phyloP scores from a whole-genome alignment of 768 basidiomycete species.

The Tricholomella constricta region DNA sequence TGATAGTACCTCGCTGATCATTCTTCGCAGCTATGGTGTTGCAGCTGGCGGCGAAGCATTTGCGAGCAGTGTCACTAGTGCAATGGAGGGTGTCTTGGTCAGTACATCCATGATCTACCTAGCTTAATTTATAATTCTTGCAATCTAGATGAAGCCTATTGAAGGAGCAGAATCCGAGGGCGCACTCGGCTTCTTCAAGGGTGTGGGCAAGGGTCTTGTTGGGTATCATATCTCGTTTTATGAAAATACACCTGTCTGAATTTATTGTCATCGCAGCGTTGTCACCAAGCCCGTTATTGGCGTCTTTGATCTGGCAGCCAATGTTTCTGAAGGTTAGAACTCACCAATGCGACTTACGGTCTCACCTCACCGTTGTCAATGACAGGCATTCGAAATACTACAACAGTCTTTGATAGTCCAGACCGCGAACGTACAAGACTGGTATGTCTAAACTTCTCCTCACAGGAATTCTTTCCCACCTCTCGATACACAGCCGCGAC shows the following conservation, averaged over 20 bases:
- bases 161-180: conserved; percentile 96
- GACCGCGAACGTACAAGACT: conserved; percentile 85
- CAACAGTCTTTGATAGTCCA: conserved; percentile 94
- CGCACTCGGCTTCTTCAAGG: conserved; percentile 96
- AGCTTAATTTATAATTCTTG: background rate
- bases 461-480: background rate
- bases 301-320: conserved; percentile 93
- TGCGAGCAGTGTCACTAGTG: conserved; percentile 92
- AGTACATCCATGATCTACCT: conserved; percentile 3
- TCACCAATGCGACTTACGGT: background rate
- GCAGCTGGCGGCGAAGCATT: conserved; percentile 93
- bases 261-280: conserved; percentile 47
- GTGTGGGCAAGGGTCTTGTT: conserved; percentile 93
- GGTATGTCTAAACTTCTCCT: conserved; percentile 34
- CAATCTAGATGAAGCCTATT: conserved; percentile 84
- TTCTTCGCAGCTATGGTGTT: conserved; percentile 78
- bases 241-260: background rate
- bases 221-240: conserved; percentile 56
- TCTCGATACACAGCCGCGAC: conserved; percentile 62
- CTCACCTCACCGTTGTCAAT: background rate
- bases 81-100: conserved; percentile 93
- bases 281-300: conserved; percentile 98
- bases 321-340: conserved; percentile 80
- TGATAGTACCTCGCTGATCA: background rate
- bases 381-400: conserved; percentile 94